These are phyloP conservation scores for Nectriaceae sp. DNA, from an alignment of 2,329 filamentous ascomycete genomes.

Conservation along the genomic window DNA sequence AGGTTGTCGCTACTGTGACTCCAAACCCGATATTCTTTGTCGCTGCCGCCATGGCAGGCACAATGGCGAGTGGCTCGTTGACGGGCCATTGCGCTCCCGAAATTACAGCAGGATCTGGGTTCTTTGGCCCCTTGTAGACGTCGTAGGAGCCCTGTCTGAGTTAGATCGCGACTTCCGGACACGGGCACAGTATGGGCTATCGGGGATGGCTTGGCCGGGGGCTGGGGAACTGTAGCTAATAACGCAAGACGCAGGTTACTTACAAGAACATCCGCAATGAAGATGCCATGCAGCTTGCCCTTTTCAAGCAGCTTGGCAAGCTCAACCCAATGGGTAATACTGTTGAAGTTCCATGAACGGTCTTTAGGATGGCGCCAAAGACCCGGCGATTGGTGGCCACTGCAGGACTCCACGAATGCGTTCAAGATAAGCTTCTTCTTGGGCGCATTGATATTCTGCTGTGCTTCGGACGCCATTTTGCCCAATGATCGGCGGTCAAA, in stretches of 20 bases:
- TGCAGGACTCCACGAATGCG: slow-evolving; percentile 44
- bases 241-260: too few relatives aligned
- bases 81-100: slow-evolving; percentile 71
- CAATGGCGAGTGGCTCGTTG: slow-evolving; percentile 63
- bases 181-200: not conserved
- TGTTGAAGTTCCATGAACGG: slow-evolving; percentile 61
- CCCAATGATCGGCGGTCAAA: too few relatives aligned
- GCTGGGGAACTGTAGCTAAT: too few relatives aligned
- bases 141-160: slow-evolving; percentile 59
- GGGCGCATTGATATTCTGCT: slow-evolving; percentile 8
- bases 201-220: too few relatives aligned
- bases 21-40: slow-evolving; percentile 70
- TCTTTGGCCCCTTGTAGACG: slow-evolving; percentile 62
- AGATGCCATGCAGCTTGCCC: slow-evolving; percentile 66
- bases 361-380: slow-evolving; percentile 65
- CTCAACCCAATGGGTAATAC: slow-evolving; percentile 60
- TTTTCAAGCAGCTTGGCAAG: slow-evolving; percentile 39
- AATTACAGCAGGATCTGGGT: slow-evolving; percentile 55
- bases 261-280: slow-evolving; percentile 61
- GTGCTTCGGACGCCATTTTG: slow-evolving; percentile 4
- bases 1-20: slow-evolving; percentile 67
- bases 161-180: not conserved
- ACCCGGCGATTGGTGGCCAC: slow-evolving; percentile 48
- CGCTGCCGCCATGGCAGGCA: slow-evolving; percentile 68
- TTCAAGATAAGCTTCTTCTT: slow-evolving; percentile 46